Base-by-base conservation (phyloP, 805 yeast genomes). In the Cyberlindnera mycetangii region DNA sequence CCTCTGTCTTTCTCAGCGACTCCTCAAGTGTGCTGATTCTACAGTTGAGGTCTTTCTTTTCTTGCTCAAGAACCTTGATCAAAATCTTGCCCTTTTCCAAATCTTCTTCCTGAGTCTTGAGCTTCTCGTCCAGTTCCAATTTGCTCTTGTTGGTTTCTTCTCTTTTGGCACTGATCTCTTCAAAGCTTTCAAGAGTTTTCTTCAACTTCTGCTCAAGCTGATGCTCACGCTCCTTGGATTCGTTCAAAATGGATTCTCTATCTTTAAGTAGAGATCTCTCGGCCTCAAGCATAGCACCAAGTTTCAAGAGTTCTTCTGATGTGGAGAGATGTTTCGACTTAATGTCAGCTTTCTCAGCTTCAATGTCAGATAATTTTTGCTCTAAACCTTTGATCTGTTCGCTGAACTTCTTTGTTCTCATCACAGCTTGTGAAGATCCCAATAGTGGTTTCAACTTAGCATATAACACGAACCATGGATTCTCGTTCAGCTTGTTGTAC, bases 401-500 rank as follows among this genome's bases (percentile, higher is more conserved):
- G 45, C 76, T 75, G 47, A 81, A 68, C 44, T 74, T 77, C 45
- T 77, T 78, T 4, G 79, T 70, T 56, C 79, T 83, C 32, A 76
- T 65, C 5, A 79, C 75, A 45, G 80, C 82, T 18, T 78, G 75
- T 6, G 83, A 75, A 36, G 82, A 86, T 48, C 71, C 79, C 12
- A 89, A 65, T 33, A 89, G 61, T 1, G 98, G 98, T 53, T 85
- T 87, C 53, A 92, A 68, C 42, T 78, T 76, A 17, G 79, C 69
- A 48, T 81, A 80, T 36, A 93, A 68, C 40, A 74, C 77, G 65
- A 86, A 85, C 99, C 99, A 93, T 16, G 85, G 85, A 58, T 81
- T 81, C 10, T 70, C 60, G 37, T 69, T 64, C 11, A 81, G 59
- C 11, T 68, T 65, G 46, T 74, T 71, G 47, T 82, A 79, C 0